These are phyloP conservation scores for Kalmanozyma brasiliensis DNA, from an alignment of 1,284 basidiomycete species.

Conservation along the genomic window DNA sequence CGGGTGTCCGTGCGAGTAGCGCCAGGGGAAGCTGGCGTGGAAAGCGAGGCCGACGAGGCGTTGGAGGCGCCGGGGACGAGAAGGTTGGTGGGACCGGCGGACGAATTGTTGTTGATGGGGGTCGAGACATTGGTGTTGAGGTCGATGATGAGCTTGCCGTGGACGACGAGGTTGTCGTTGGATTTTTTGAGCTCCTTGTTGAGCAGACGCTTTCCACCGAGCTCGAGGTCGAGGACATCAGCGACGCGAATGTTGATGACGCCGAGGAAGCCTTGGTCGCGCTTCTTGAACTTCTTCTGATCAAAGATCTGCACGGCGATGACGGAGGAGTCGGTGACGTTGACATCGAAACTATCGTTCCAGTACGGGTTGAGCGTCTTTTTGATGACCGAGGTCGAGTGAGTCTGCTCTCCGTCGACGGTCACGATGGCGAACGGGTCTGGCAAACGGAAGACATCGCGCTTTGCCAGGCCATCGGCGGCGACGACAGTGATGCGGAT, in stretches of 20 bases:
- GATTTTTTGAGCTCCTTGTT: conserved; percentile 67
- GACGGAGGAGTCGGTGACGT: conserved; percentile 88
- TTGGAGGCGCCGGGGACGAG: conserved; percentile 47
- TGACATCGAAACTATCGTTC: conserved; percentile 69
- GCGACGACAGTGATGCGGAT: conserved; percentile 67
- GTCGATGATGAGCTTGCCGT: conserved; percentile 68
- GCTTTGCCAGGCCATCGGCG: conserved; percentile 65
- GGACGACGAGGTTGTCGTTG: conserved; percentile 67
- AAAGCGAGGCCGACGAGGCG: conserved; percentile 56
- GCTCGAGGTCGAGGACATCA: conserved; percentile 86
- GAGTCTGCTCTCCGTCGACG: conserved; percentile 91
- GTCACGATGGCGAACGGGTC: conserved; percentile 95
- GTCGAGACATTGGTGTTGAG: conserved; percentile 67
- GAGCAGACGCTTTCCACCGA: conserved; percentile 82
- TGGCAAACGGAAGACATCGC: conserved; percentile 75
- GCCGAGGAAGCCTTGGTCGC: conserved; percentile 92
- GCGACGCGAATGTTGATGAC: conserved; percentile 91
- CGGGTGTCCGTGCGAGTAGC: conserved; percentile 27
- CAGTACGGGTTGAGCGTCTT: conserved; percentile 68
- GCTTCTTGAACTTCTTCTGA: conserved; percentile 94
- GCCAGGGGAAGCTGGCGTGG: conserved; percentile 29
- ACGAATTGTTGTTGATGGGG: conserved; percentile 59
- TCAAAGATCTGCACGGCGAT: conserved; percentile 95
- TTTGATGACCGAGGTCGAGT: conserved; percentile 76
- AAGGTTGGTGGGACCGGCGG: conserved; percentile 50